A percentile compares a stretch with the other conserved stretches of the same genome.
phyloP scores from a whole-genome alignment of 1,139 yeast species.

The Geotrichum aggregatum region DNA sequence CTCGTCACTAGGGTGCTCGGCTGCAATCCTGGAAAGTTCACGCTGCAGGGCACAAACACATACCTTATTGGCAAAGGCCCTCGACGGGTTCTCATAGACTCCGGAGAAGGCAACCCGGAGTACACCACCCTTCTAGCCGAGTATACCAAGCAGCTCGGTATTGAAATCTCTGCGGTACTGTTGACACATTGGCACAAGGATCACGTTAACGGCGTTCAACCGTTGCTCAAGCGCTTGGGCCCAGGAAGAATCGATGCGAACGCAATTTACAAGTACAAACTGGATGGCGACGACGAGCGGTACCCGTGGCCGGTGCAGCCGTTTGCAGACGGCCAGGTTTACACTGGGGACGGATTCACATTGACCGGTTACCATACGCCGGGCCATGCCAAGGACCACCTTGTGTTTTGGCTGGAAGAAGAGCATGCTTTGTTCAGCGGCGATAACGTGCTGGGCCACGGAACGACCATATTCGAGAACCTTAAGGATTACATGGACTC shows the following conservation, averaged over 20 bases:
- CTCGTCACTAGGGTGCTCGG: constrained; percentile 41
- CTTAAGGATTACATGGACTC: constrained; percentile 35
- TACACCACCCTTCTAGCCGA: constrained; percentile 31
- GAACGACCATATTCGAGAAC: constrained; percentile 40
- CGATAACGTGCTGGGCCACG: constrained; percentile 42
- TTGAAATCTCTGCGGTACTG: constrained; percentile 35
- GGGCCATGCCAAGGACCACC: constrained; percentile 42
- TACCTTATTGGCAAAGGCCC: constrained; percentile 40
- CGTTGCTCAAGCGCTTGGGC: constrained; percentile 22
- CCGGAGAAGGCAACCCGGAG: constrained; percentile 39
- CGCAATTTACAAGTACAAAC: constrained; percentile 17
- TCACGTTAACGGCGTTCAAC: constrained; percentile 38
- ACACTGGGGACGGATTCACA: constrained; percentile 36
- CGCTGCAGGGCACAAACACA: constrained; percentile 44
- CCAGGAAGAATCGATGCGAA: constrained; percentile 8
- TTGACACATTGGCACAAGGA: constrained; percentile 43
- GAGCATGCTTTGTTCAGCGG: constrained; percentile 40
- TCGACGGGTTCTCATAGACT: constrained; percentile 38
- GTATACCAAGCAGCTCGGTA: constrained; percentile 29
- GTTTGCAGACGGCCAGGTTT: constrained; percentile 32
- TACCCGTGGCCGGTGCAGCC: constrained; percentile 21
- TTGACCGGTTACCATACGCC: constrained; percentile 38
- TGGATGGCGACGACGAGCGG: constrained; percentile 14
- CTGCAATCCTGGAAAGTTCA: constrained; percentile 40
- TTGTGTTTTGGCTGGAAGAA: constrained; percentile 37